Conservation (phyloP, 83 land plant species). For the Larix sibirica region DNA sequence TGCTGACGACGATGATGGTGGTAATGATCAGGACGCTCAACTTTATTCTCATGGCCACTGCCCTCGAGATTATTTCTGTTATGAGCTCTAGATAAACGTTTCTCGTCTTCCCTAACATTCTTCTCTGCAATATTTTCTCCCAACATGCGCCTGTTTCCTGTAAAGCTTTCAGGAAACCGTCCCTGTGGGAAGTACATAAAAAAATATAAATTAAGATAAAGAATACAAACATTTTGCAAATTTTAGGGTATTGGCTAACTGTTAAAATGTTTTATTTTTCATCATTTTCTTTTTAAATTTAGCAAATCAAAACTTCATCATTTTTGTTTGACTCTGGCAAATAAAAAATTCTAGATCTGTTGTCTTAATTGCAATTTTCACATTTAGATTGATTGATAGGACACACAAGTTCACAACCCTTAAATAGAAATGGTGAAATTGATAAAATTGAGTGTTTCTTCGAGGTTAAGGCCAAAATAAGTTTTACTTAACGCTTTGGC, state of each 20-base stretch:
- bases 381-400: too few species aligned
- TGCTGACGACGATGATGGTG: not conserved
- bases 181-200: not conserved
- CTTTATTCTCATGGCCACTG: not conserved
- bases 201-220: not conserved
- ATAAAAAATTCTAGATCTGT: too few species aligned
- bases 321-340: too few species aligned
- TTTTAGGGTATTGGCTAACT: not conserved
- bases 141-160: slow-evolving; percentile 2
- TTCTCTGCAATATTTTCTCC: not conserved
- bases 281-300: too few species aligned
- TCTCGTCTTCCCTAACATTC: not conserved
- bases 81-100: not conserved
- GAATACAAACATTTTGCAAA: not conserved
- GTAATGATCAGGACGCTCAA: not conserved
- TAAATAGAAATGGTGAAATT: too few species aligned
- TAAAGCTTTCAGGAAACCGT: not conserved
- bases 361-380: too few species aligned
- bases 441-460: too few species aligned
- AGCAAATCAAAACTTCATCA: too few species aligned
- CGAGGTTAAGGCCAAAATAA: too few species aligned
- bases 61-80: not conserved
- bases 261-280: too few species aligned
- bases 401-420: too few species aligned
- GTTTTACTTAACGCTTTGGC: too few species aligned